Evolutionary conservation across 2,329 filamentous ascomycete species (phyloP).

Genomic region (Nemania abortiva): DNA sequence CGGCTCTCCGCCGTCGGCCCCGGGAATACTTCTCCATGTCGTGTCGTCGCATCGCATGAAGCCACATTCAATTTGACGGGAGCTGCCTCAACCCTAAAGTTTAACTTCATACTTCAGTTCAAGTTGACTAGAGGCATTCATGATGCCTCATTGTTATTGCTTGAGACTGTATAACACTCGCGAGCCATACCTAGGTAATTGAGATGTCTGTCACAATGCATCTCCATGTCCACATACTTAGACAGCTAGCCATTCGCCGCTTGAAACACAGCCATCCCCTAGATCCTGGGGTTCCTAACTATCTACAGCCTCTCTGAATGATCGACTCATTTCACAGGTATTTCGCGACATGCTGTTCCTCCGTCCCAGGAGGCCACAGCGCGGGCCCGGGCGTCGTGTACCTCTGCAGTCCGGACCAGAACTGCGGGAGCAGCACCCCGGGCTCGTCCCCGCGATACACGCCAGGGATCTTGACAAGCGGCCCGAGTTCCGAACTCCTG

Average conservation of each 20-base stretch:
- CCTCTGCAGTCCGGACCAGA: slow-evolving; percentile 42
- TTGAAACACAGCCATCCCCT: neutral
- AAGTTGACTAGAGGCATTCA: too few relatives aligned
- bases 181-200: neutral
- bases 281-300: neutral
- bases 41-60: neutral
- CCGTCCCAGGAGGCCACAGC: slow-evolving; percentile 40
- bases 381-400: slow-evolving; percentile 42
- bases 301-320: neutral
- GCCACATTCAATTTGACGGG: too few relatives aligned
- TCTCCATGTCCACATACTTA: neutral
- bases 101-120: neutral
- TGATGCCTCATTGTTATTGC: too few relatives aligned
- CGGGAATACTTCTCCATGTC: neutral
- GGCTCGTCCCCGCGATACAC: slow-evolving; percentile 39
- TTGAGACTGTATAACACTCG: neutral
- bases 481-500: slow-evolving; percentile 14
- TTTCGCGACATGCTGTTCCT: slow-evolving; percentile 37
- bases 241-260: neutral
- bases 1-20: slow-evolving; percentile 31
- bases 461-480: slow-evolving; percentile 40
- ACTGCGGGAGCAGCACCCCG: slow-evolving; percentile 43
- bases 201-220: neutral
- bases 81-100: too few relatives aligned
- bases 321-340: neutral